Base-by-base conservation (phyloP, 257 asterid genomes). In the Primulina huaijiensis region DNA sequence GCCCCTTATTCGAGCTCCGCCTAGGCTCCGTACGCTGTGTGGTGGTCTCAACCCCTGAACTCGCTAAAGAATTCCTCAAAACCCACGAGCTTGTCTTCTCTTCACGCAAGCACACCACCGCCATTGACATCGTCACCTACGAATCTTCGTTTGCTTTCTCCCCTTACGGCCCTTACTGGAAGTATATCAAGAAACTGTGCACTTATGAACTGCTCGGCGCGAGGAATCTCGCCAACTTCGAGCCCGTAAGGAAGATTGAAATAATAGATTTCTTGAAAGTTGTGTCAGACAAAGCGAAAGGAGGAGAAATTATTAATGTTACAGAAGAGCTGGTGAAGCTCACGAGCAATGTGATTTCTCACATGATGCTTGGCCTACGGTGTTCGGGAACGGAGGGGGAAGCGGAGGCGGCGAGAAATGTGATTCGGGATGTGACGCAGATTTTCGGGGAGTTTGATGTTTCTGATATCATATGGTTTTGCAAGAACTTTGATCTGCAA, bases 91-190 rank as follows among this genome's bases (percentile, higher is more conserved):
- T 82, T 20, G 21, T 25, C 2, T 88, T 88, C 80, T 84, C 92
- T 2, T 77, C 87, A 0, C 81, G 88, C 33, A 67, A 73, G 1
- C 77, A 68, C 72, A 77, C 88, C 30, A 78, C 88, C 30, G 92
- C 95, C 25, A 79, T 84, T 19, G 79, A 82, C 30, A 75, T 84
- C n/a, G 85, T 88, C 40, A 84, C 95, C 17, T 80, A 86, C 66
- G 74, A 82, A 0, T 77, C 81, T 4, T 84, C 95, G 6, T 88
- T 88, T 52, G 95, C 89, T 4, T 88, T 88, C 84, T 78, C 95
- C 11, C 89, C 92, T 2, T 71, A 83, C 50, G 88, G 88, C 0
- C 81, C 88, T 0, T 88, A 84, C 74, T 85, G 89, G 90, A 88
- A 86, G 30, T 84, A 67, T 69, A 78, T 84, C 35, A 86, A 88